These are phyloP conservation scores for Yamadazyma membranifaciens DNA, from an alignment of 1,139 yeast species.

Conservation along the genomic window DNA sequence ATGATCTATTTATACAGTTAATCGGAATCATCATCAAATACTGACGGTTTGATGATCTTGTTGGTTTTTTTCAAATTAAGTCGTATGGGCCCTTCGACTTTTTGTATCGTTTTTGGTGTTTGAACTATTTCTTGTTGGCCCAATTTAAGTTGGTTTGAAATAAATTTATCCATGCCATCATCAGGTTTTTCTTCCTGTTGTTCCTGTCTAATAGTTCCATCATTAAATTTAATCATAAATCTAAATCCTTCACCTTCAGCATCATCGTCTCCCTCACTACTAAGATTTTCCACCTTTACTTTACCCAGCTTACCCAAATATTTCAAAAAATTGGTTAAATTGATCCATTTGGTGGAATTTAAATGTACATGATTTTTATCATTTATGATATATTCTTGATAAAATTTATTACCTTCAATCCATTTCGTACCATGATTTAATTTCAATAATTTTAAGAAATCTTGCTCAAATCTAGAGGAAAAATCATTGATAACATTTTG, in stretches of 20 bases:
- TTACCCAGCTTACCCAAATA: constrained; percentile 59
- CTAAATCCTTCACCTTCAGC: constrained; percentile 34
- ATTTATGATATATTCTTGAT: constrained; percentile 77
- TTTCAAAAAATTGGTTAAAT: constrained; percentile 69
- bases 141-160: constrained; percentile 53
- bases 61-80: constrained; percentile 7
- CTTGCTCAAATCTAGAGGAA: constrained; percentile 58
- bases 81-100: constrained; percentile 8
- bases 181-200: constrained; percentile 38
- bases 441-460: constrained; percentile 63
- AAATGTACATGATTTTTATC: constrained; percentile 84
- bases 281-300: constrained; percentile 46
- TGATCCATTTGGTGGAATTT: constrained; percentile 82
- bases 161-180: constrained; percentile 22
- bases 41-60: constrained; percentile 7
- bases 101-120: not conserved
- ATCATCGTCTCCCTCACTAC: constrained; percentile 24
- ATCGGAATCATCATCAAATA: constrained; percentile 11
- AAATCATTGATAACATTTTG: constrained; percentile 52
- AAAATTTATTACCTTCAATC: constrained; percentile 79
- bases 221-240: constrained; percentile 32
- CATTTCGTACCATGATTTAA: constrained; percentile 78
- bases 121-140: constrained; percentile 24
- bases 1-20: constrained; percentile 1
- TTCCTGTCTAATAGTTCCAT: constrained; percentile 44